Evolutionary conservation across 2,329 filamentous ascomycete species (phyloP), one percentile per base, ranked within the genome.

Genomic region (Fusarium scirpi): DNA sequence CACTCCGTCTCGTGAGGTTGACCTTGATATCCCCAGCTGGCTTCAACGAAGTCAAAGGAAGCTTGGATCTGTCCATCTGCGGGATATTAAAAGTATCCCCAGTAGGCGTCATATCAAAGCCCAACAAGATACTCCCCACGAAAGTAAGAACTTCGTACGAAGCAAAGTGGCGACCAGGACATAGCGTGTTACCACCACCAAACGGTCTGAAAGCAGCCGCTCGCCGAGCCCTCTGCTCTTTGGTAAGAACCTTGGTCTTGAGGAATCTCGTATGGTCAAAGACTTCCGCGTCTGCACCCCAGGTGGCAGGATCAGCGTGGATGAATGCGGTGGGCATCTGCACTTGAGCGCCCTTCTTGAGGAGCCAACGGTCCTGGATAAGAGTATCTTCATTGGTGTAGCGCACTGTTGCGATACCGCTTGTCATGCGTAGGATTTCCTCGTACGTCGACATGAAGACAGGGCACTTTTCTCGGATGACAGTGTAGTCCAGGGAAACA

Each of bases 261-360:
- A 72, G 22, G 1, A 72, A 72, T 18, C 70, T 55, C 1, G 62
- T 72, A 4, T 72, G 70, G 22, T 72, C 70, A 53, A 72, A 72
- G 13, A 49, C 29, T 5, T 72, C 57, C 2, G 70, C 69, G 0
- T 72, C 66, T 7, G 46, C 10, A 7, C 70, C 70, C 70, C 70
- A 72, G 1, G 69, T 72, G 0, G 43, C 38, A 32, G 70, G 70
- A 29, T 72, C 70, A 2, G 58, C 54, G 29, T 72, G 70, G 25
- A 72, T 72, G 41, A 72, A 72, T 0, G 70, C 70, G 6, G 70
- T 72, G 11, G 70, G 70, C 70, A 72, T 72, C 49, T 72, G 69
- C 0, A 72, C 69, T 43, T 72, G 70, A 4, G 70, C 57, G 2
- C 70, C 69, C 51, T 72, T 72, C 57, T 72, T 72, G 16, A 72